These are phyloP conservation scores for Chaetomium cochliodes DNA, from an alignment of 495 filamentous ascomycete species.

Conservation along the genomic window DNA sequence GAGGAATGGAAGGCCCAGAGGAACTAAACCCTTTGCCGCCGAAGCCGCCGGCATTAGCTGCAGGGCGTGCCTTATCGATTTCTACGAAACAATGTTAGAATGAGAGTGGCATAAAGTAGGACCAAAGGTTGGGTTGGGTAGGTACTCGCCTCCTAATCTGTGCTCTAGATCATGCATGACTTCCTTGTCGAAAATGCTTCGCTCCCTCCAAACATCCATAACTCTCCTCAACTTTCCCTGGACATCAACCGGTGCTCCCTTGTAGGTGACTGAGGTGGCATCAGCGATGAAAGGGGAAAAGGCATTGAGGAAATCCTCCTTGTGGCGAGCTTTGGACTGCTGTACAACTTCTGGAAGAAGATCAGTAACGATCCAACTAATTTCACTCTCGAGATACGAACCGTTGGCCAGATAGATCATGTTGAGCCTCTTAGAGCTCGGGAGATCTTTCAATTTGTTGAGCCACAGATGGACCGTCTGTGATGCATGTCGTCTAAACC, in stretches of 20 bases:
- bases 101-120: neutral
- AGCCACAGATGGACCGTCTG: conserved; percentile 87
- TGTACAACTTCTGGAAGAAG: conserved; percentile 77
- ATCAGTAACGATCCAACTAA: conserved; percentile 29
- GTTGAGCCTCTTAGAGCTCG: conserved; percentile 78
- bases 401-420: conserved; percentile 95
- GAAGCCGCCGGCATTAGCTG: conserved; percentile 58
- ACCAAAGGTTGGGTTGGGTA: neutral
- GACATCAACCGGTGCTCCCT: conserved; percentile 75
- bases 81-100: conserved; percentile 48
- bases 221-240: conserved; percentile 85
- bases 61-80: conserved; percentile 71
- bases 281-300: conserved; percentile 90
- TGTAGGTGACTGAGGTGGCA: conserved; percentile 79
- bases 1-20: conserved; percentile 58
- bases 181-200: conserved; percentile 76
- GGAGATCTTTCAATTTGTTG: conserved; percentile 79
- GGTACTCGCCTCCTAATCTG: conserved; percentile 66
- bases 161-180: conserved; percentile 77
- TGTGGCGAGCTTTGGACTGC: conserved; percentile 85
- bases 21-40: conserved; percentile 67
- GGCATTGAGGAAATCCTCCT: conserved; percentile 86
- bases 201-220: conserved; percentile 88
- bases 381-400: conserved; percentile 39
- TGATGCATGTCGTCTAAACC: conserved; percentile 79